Conservation (phyloP, 2,329 filamentous ascomycete genomes). For the Chaetomiaceae sp. region DNA sequence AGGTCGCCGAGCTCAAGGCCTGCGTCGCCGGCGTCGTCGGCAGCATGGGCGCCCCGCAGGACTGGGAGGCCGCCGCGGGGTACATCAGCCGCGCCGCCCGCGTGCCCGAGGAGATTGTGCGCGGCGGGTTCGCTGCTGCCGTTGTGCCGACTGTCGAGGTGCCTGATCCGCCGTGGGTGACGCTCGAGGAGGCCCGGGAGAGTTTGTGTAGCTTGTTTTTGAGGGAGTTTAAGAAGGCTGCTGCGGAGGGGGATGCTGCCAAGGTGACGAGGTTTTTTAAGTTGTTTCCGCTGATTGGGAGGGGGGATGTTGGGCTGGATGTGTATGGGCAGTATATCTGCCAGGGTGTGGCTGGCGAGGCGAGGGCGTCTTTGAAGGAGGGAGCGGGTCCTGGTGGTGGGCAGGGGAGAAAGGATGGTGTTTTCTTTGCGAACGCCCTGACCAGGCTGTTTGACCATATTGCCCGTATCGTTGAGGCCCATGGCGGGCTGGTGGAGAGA, state of each 20-base stretch:
- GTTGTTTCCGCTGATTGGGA: constrained; percentile 87
- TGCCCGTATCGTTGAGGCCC: constrained; percentile 89
- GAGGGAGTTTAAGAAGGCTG: constrained; percentile 90
- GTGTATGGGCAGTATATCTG: constrained; percentile 96
- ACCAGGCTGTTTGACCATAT: constrained; percentile 97
- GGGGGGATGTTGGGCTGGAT: constrained; percentile 83
- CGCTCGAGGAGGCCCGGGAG: constrained; percentile 80
- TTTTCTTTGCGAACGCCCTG: constrained; percentile 87
- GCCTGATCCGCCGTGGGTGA: constrained; percentile 82
- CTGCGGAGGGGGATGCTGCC: constrained; percentile 77
- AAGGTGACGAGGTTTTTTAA: constrained; percentile 97
- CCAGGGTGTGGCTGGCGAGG: constrained; percentile 82
- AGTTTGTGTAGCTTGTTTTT: constrained; percentile 86
- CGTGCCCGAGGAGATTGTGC: constrained; percentile 73
- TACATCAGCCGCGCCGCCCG: constrained; percentile 81
- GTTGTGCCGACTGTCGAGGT: constrained; percentile 96
- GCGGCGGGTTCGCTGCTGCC: constrained; percentile 80
- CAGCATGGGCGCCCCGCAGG: constrained; percentile 95
- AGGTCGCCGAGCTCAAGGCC: constrained; percentile 93
- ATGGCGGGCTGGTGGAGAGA: constrained; percentile 83
- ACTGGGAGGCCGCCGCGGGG: constrained; percentile 94
- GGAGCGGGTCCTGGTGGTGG: constrained; percentile 46
- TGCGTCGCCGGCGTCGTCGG: constrained; percentile 92
- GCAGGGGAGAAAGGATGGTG: constrained; percentile 62
- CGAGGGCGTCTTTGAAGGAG: constrained; percentile 73